These are phyloP conservation scores for Gossypium longicalyx DNA, from an alignment of 345 rosid species.

Conservation along the genomic window DNA sequence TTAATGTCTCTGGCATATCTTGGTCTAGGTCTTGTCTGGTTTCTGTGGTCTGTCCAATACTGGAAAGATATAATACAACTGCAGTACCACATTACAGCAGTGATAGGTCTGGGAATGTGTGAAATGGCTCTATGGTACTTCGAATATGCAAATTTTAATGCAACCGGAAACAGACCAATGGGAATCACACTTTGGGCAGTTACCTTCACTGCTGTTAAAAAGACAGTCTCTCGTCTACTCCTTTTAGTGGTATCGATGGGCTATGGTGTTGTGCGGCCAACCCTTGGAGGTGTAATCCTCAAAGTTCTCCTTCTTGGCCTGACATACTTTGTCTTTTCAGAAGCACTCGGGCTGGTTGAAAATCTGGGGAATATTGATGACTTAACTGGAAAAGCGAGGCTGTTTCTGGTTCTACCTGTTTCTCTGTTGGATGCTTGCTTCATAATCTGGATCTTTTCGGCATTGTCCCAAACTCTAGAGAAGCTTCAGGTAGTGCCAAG, in stretches of 20 bases:
- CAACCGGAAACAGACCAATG: constrained; percentile 86
- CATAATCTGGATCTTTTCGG: constrained; percentile 91
- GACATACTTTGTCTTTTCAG: constrained; percentile 63
- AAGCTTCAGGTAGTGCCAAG: constrained; percentile 71
- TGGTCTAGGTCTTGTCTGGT: constrained; percentile 74
- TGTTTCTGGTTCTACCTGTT: constrained; percentile 76
- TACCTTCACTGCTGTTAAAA: constrained; percentile 72
- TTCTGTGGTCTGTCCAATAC: constrained; percentile 68
- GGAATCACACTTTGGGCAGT: constrained; percentile 86
- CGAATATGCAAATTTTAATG: constrained; percentile 76
- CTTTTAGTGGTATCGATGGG: constrained; percentile 94
- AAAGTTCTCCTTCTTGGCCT: constrained; percentile 73
- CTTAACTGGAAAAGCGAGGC: constrained; percentile 64
- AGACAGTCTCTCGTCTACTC: constrained; percentile 81
- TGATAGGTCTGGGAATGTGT: constrained; percentile 95
- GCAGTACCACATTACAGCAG: constrained; percentile 84
- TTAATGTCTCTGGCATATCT: constrained; percentile 89
- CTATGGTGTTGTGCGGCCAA: constrained; percentile 84
- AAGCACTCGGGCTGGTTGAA: constrained; percentile 75
- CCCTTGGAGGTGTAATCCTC: constrained; percentile 83
- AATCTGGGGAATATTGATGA: constrained; percentile 90
- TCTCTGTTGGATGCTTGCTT: constrained; percentile 73
- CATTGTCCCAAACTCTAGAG: constrained; percentile 84
- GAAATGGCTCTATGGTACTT: constrained; percentile 86
- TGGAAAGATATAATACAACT: constrained; percentile 83